Percentiles rank a stretch among this genome's conserved stretches.
Evolutionary conservation across 495 filamentous ascomycete genomes (phyloP).

Genomic region (Lophium mytilinum): DNA sequence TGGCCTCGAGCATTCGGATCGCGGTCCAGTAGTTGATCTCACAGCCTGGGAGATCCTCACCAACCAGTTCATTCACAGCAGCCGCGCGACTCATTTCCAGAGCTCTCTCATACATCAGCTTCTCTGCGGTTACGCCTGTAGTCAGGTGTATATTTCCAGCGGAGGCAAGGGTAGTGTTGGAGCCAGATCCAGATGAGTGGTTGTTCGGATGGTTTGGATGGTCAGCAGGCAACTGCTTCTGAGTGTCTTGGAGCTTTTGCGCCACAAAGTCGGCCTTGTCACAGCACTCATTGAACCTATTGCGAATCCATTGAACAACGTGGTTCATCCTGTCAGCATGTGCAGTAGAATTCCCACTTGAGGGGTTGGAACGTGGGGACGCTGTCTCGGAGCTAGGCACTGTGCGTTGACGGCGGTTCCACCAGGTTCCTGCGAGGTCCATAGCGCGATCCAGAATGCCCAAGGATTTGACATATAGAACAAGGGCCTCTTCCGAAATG

Average conservation of each 20-base stretch:
- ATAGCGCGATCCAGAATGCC: conserved; percentile 86
- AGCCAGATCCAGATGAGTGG: conserved; percentile 46
- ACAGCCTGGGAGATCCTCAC: conserved; percentile 79
- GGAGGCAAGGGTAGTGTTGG: conserved; percentile 37
- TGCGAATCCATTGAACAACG: conserved; percentile 89
- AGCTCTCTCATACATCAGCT: conserved; percentile 95
- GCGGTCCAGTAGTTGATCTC: conserved; percentile 91
- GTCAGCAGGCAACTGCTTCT: conserved; percentile 71
- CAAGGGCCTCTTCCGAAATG: conserved; percentile 87
- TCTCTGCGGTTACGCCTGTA: conserved; percentile 83
- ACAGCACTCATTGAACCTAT: conserved; percentile 89
- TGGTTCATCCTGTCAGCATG: conserved; percentile 70
- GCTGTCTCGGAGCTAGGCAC: conserved; percentile 34
- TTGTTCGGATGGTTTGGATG: conserved; percentile 84
- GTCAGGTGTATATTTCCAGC: conserved; percentile 59
- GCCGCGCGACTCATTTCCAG: conserved; percentile 92
- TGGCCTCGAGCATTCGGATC: conserved; percentile 86
- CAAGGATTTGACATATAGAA: conserved; percentile 91
- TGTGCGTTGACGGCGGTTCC: conserved; percentile 57
- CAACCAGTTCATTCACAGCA: conserved; percentile 89
- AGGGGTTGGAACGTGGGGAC: conserved; percentile 33
- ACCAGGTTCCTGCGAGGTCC: conserved; percentile 92
- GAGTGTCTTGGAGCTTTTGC: conserved; percentile 76
- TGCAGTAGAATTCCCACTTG: conserved; percentile 45
- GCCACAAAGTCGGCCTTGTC: conserved; percentile 91